Evolutionary conservation across 2,329 filamentous ascomycete species (phyloP).

Genomic region (Penicillium sumatraense): DNA sequence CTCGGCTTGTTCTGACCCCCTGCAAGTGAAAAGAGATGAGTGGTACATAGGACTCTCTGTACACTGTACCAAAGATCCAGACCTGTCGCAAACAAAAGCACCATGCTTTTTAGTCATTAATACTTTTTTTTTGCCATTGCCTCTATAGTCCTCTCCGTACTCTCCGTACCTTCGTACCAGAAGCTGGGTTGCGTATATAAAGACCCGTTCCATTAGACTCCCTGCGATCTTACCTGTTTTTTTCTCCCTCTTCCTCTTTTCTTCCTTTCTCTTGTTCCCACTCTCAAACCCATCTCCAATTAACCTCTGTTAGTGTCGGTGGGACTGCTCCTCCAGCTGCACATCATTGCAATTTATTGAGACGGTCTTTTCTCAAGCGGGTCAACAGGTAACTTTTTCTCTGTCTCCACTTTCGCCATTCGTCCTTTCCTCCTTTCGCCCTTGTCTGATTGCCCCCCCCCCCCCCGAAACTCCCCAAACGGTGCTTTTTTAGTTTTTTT

Average conservation of each 20-base stretch:
- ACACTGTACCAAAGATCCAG: not conserved
- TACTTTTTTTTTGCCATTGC: not conserved
- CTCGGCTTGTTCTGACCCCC: not conserved
- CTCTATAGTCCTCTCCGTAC: too few species aligned
- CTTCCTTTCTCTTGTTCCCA: slow-evolving; percentile 11
- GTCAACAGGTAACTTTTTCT: slow-evolving; percentile 17
- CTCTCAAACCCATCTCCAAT: slow-evolving; percentile 20
- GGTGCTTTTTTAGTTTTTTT: slow-evolving; percentile 4
- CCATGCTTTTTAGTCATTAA: not conserved
- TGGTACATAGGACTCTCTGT: too few species aligned
- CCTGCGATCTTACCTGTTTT: too few species aligned
- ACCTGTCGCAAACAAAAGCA: slow-evolving; percentile 2
- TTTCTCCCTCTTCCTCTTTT: not conserved
- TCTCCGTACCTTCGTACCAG: too few species aligned
- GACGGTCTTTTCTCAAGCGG: slow-evolving; percentile 8
- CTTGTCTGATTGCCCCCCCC: too few species aligned
- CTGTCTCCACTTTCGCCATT: slow-evolving; percentile 23
- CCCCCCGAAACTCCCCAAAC: slow-evolving; percentile 13
- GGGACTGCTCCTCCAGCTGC: slow-evolving; percentile 24
- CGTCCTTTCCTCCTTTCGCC: slow-evolving; percentile 18
- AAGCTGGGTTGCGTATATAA: not conserved
- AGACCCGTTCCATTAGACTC: not conserved
- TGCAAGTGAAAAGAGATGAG: too few species aligned
- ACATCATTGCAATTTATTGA: slow-evolving; percentile 30
- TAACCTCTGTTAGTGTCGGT: slow-evolving; percentile 26